Base-by-base conservation (phyloP, 2,329 filamentous ascomycete species). In the Phyllosticta citriasiana region DNA sequence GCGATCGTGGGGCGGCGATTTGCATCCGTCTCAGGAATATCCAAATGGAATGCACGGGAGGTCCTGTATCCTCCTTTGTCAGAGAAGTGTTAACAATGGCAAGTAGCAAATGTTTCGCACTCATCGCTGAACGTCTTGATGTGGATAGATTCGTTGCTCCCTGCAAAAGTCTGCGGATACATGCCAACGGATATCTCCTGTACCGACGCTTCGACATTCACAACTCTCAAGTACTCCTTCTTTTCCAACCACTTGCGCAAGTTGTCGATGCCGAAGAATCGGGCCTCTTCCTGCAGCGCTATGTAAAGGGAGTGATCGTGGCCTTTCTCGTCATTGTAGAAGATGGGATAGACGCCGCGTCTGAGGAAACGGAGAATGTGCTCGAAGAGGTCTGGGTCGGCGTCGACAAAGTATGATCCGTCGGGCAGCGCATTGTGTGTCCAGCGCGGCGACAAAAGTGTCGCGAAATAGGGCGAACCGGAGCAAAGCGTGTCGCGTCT, bases 341-440 rank as follows among this genome's bases (percentile, higher is more conserved):
- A 74, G 6, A 76, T 22, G 0, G 74, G 73, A 35, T 68, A 66
- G 3, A 68, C 65, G 2, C 68, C 67, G 4, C 65, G 68, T 1
- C 74, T 71, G 12, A 76, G 67, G 61, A 70, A 76, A 0, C 65
- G 64, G 2, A 76, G 66, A 60, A 76, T 65, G 57, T 77, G 67
- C 27, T 68, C 59, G 61, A 77, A 77, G 7, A 72, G 47, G 0
- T 64, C 55, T 1, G 69, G 64, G 59, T 76, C 71, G 0, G 70
- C 64, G 54, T 77, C 74, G 56, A 77, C 58, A 64, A 76, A 76
- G 63, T 70, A 70, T 0, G 68, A 69, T 1, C 67, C 68, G 55
- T 74, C 70, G 6, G 59, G 35, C 53, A 69, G 63, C 26, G 53
- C 57, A 14, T 69, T 64, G 40, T 64, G 47, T 12, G 12, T 14